A percentile compares a stretch with the other conserved stretches of the same genome.
Conservation (phyloP, 345 rosid genomes). For the Murraya koenigii region DNA sequence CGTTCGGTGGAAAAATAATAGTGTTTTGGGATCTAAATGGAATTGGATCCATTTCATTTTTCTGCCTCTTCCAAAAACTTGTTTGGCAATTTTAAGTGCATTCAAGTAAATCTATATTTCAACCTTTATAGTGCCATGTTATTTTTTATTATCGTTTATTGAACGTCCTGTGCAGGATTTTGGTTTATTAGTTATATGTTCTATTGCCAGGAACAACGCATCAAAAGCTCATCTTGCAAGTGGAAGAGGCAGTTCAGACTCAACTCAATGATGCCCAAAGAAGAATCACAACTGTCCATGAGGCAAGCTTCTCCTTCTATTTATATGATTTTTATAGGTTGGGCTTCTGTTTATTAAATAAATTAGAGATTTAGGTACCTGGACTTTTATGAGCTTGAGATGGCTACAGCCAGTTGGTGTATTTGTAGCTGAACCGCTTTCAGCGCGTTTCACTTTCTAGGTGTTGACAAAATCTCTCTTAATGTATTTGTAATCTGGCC, state of each 20-base stretch:
- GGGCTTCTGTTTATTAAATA: not conserved
- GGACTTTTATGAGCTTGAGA: not conserved
- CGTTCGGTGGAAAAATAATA: not conserved
- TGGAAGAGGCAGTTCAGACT: constrained; percentile 59
- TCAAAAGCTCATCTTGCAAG: constrained; percentile 60
- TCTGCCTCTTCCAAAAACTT: not conserved
- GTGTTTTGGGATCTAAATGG: not conserved
- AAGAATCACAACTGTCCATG: constrained; percentile 52
- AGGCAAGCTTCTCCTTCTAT: constrained; percentile 51
- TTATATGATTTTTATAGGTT: not conserved
- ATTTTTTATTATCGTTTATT: not conserved
- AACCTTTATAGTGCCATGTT: not conserved
- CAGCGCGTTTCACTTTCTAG: not conserved
- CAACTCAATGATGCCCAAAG: constrained; percentile 61
- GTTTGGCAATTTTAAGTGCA: not conserved
- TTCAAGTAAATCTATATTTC: not conserved
- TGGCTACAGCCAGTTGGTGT: not conserved
- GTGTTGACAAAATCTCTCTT: not conserved
- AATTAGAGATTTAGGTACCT: not conserved
- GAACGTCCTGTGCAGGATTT: constrained; percentile 3
- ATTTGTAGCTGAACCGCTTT: not conserved
- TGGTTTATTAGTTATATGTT: constrained; percentile 10
- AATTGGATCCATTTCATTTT: not conserved
- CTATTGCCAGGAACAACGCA: constrained; percentile 59
- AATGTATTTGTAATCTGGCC: not conserved